Evolutionary conservation across 2,329 filamentous ascomycete genomes (phyloP).

Genomic region (Hirsutella thompsonii): DNA sequence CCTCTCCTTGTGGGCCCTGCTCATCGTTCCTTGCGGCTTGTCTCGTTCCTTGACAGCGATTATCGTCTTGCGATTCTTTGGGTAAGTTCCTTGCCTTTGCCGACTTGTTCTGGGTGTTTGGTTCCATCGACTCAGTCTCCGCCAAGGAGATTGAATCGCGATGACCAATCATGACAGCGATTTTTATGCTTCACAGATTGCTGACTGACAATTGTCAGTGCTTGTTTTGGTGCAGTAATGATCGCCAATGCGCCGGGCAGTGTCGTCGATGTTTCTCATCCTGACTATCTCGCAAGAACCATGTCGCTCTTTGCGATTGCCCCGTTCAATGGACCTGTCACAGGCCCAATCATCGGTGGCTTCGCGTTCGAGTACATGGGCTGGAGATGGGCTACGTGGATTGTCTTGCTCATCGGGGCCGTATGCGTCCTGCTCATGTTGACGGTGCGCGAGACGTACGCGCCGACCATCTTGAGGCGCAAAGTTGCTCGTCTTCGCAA

Average conservation of each 20-base stretch:
- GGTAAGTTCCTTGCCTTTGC: too few species aligned
- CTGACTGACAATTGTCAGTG: conserved; percentile 6
- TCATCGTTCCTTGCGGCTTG: conserved; percentile 61
- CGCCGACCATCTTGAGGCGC: conserved; percentile 53
- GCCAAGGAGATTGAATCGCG: too few species aligned
- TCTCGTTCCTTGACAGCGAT: conserved; percentile 55
- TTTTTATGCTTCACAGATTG: neutral
- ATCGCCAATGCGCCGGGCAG: conserved; percentile 74
- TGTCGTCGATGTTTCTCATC: conserved; percentile 69
- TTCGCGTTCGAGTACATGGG: conserved; percentile 60
- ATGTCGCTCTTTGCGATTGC: conserved; percentile 60
- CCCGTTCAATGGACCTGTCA: conserved; percentile 61
- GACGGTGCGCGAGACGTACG: conserved; percentile 62
- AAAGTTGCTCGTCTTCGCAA: conserved; percentile 53
- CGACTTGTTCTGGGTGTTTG: too few species aligned
- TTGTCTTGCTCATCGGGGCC: conserved; percentile 60
- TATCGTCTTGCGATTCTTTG: conserved; percentile 63
- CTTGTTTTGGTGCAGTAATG: conserved; percentile 57
- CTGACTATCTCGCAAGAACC: conserved; percentile 69
- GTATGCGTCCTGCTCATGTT: conserved; percentile 45
- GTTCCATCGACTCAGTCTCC: too few species aligned
- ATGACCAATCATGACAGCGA: neutral
- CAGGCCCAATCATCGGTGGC: conserved; percentile 49
- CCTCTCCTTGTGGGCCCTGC: conserved; percentile 48
- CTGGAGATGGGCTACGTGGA: conserved; percentile 83